These are phyloP conservation scores for Hymenotorrendiella dingleyae DNA, from an alignment of 2,329 filamentous ascomycete genomes.

Conservation along the genomic window DNA sequence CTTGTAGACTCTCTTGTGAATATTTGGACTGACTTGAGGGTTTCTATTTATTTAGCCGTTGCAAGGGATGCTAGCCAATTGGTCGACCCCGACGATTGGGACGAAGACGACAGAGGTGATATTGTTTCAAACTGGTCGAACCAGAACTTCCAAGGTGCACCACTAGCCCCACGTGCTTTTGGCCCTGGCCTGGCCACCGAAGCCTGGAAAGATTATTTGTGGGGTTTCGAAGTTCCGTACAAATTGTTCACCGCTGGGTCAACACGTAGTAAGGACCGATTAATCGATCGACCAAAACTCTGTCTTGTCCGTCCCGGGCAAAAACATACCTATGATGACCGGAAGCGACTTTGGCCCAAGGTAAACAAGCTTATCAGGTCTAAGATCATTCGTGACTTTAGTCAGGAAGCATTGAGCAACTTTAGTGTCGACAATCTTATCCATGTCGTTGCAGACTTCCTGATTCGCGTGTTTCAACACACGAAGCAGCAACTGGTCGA, in stretches of 20 bases:
- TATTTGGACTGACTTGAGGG: too few relatives aligned
- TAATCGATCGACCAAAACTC: background rate
- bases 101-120: too few relatives aligned
- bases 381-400: background rate
- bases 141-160: too few relatives aligned
- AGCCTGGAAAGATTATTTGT: too few relatives aligned
- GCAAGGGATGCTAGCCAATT: too few relatives aligned
- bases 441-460: background rate
- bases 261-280: background rate
- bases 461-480: background rate
- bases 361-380: background rate
- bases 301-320: background rate
- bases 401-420: background rate
- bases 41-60: too few relatives aligned
- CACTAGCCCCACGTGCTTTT: too few relatives aligned
- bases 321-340: background rate
- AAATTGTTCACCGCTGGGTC: conserved; percentile 3
- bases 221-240: conserved; percentile 12
- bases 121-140: too few relatives aligned
- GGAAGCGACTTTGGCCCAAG: background rate
- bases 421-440: background rate
- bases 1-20: too few relatives aligned
- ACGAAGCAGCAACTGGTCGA: conserved; percentile 8
- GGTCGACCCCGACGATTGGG: too few relatives aligned
- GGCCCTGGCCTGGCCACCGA: too few relatives aligned